These are phyloP conservation scores for Chamaenerion angustifolium DNA, from an alignment of 345 rosid genomes.

Conservation along the genomic window DNA sequence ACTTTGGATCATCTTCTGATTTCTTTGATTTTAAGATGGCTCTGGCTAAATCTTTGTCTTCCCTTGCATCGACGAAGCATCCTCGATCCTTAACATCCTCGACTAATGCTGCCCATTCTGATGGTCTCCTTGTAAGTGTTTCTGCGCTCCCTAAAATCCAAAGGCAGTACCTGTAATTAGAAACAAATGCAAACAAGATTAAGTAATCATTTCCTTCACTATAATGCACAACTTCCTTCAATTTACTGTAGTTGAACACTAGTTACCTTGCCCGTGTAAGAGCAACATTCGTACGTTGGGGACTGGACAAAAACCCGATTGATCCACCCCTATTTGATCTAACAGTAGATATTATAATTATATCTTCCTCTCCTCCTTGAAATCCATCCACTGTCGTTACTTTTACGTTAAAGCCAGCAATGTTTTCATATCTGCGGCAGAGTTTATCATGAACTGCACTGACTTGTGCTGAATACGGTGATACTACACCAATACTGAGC, in stretches of 20 bases:
- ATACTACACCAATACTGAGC: slow-evolving; percentile 13
- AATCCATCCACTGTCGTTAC: slow-evolving; percentile 17
- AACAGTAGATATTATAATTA: slow-evolving; percentile 17
- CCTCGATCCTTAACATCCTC: slow-evolving; percentile 11
- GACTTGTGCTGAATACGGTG: slow-evolving; percentile 19
- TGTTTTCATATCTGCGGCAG: not conserved
- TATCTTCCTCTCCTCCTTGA: slow-evolving; percentile 22
- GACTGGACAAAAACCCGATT: slow-evolving; percentile 15
- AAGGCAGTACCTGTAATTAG: slow-evolving; percentile 13
- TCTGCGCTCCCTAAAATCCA: slow-evolving; percentile 17
- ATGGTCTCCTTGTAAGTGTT: slow-evolving; percentile 9
- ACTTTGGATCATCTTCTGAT: not conserved
- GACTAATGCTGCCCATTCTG: slow-evolving; percentile 13
- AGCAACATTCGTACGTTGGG: slow-evolving; percentile 16
- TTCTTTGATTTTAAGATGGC: not conserved
- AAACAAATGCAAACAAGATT: too few relatives aligned
- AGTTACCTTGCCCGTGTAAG: slow-evolving; percentile 24
- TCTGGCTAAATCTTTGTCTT: not conserved
- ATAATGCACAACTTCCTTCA: too few relatives aligned
- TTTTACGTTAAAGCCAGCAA: slow-evolving; percentile 12
- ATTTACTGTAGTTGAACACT: too few relatives aligned
- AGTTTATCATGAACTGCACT: slow-evolving; percentile 12
- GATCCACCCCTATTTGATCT: slow-evolving; percentile 13
- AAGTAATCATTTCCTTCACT: too few relatives aligned
- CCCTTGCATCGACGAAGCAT: slow-evolving; percentile 12